Evolutionary conservation across 2,329 filamentous ascomycete species (phyloP), one percentile per base, ranked within the genome.

Genomic region (Beauveria varroae): DNA sequence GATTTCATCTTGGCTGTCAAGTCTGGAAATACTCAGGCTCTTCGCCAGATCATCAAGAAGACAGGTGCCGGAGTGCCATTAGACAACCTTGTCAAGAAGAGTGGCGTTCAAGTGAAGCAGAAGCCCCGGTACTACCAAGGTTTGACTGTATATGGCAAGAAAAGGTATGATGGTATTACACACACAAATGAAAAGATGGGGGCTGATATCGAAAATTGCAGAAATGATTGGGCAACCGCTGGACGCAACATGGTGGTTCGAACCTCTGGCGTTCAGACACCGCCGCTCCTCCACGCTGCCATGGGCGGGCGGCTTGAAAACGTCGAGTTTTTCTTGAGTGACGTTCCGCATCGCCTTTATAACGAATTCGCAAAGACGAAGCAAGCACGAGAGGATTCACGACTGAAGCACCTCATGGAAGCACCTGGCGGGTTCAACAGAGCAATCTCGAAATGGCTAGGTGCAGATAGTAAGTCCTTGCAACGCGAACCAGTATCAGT

Each of bases 121-220:
- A 89, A 87, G 70, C 84, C 89, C 1, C 81, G 81, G 20, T 90
- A 84, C 71, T 96, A 96, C 69, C 88, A 90, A 71, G 91, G 91
- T 0, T 73, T 93, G 34, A 87, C 85, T 1, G 87, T 96, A 1
- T 86, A 89, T 65, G 90, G 90, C 2, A 86, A 85, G 71, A 93
- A 93, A 69, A 75, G 76, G 77, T 78, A 71, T 34, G 68, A 1
- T 30, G 46, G 1, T 16, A 46, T 14, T 16, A 20, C 18, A 28
- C 3, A 3, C 22, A n/a, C 5, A n/a, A 4, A 5, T 20, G 16
- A 56, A n/a, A 47, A n/a, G 5, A 69, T 63, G 3, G 18, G 16
- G 12, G 16, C 20, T 64, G 49, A 61, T 49, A 8, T 22, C 40
- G 22, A 8, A 8, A 12, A 40, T n/a, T 14, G 41, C 49, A 78